A percentile compares a stretch with the other conserved stretches of the same genome.
phyloP scores from a whole-genome alignment of 2,329 filamentous ascomycete genomes.

The Cytospora mali region DNA sequence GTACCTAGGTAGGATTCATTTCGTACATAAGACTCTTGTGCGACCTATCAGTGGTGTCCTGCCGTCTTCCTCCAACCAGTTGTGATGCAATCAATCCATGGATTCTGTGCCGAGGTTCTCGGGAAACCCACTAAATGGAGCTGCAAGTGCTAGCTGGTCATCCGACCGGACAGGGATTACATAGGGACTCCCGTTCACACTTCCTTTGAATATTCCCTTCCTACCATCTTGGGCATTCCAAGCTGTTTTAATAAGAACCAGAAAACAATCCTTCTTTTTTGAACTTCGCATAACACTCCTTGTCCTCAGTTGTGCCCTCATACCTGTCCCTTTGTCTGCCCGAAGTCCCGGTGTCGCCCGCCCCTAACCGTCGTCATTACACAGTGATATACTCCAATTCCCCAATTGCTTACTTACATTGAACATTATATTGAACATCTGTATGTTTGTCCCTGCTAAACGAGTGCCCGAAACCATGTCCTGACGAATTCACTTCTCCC shows the following conservation, averaged over 20 bases:
- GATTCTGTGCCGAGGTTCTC: constrained; percentile 19
- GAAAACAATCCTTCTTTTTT: neutral
- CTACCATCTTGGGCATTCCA: neutral
- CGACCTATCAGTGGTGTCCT: neutral
- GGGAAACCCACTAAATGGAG: constrained; percentile 19
- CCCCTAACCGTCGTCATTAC: neutral
- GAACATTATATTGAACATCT: neutral
- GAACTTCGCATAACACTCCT: neutral
- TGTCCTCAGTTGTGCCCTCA: neutral
- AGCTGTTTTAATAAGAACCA: neutral
- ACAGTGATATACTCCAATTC: neutral
- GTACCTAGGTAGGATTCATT: neutral
- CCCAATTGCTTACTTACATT: neutral
- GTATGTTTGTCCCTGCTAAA: neutral
- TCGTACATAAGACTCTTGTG: neutral
- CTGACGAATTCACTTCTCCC: neutral
- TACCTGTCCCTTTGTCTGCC: neutral
- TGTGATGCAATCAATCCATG: constrained; percentile 5
- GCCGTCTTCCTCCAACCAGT: neutral
- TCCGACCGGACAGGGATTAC: neutral
- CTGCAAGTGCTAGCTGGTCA: constrained; percentile 1
- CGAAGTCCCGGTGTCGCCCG: neutral
- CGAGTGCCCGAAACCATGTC: neutral
- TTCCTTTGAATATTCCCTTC: neutral
- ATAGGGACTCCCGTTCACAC: neutral